These are phyloP conservation scores for Pythium myriotylum DNA, from an alignment of 352 stramenopile species.

Conservation along the genomic window DNA sequence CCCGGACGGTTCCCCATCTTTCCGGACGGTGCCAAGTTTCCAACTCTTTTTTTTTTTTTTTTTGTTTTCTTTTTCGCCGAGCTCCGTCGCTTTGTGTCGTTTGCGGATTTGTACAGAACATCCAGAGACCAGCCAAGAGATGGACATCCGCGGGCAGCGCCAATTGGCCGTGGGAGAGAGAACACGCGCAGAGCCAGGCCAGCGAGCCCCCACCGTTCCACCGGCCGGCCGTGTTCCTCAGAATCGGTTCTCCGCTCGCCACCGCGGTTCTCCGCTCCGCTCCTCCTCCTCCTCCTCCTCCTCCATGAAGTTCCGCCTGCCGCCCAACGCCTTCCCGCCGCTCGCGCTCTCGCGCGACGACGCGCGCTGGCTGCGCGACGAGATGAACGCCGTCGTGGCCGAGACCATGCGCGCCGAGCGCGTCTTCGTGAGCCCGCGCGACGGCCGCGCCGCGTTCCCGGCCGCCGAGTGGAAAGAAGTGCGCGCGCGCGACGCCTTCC, in stretches of 20 bases:
- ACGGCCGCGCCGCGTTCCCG: conserved; percentile 28
- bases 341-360: conserved; percentile 35
- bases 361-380: conserved; percentile 30
- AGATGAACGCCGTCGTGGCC: conserved; percentile 41
- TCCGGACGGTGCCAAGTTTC: not conserved
- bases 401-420: conserved; percentile 49
- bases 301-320: conserved; percentile 49
- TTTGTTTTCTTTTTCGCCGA: not conserved
- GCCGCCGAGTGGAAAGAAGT: conserved; percentile 41
- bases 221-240: not conserved
- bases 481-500: conserved; percentile 26
- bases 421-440: conserved; percentile 30
- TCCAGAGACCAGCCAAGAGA: not conserved
- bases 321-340: conserved; percentile 36
- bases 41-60: not conserved
- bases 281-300: not conserved
- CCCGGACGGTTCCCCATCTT: too few relatives aligned
- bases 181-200: not conserved
- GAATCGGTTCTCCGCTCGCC: conserved; percentile 1
- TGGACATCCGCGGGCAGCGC: not conserved
- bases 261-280: not conserved
- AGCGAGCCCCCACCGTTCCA: too few relatives aligned
- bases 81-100: not conserved
- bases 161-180: conserved; percentile 1
- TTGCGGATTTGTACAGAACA: too few relatives aligned